Base-by-base conservation (phyloP, 1,284 basidiomycete species). In the Rhodotorula sp. region DNA sequence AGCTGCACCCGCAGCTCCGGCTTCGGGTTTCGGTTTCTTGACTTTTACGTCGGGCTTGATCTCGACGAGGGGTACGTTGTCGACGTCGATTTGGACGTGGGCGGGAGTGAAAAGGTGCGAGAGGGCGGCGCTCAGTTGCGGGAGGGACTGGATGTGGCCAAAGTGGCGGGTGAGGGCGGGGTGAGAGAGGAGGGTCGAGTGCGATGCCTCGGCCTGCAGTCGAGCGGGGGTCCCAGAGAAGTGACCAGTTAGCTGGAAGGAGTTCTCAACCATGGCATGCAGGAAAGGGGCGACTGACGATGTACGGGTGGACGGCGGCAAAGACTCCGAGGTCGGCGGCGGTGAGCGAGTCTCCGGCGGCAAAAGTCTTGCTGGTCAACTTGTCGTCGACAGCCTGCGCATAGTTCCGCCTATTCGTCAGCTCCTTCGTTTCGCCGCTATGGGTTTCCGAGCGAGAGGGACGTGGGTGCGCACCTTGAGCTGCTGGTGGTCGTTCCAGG, bases 161-260 rank as follows among this genome's bases (percentile, higher is more conserved):
- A 96, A 95, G 85, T 95, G 95, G 64, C 95, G 91, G 58, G 91
- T 90, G 60, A 97, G 81, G 37, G 91, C 86, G 10, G 94, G 69
- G 67, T 73, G 69, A 0, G 74, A 71, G 49, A 75, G 64, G 62
- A 67, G 67, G 18, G 63, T 42, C 14, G 69, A 64, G 65, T 75
- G 74, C 17, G 71, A 60, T 5, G 69, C 71, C 12, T 60, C 49
- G 30, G 69, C 62, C 74, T 75, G 63, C 5, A 6, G 42, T 3
- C 44, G 17, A 30, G n/a, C 5, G 7, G 30, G 26, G 14, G 15
- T n/a, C n/a, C 33, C 33, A 7, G 33, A 33, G 33, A 33, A 33
- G 33, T 33, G 33, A 7, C 33, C 33, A 33, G 33, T 33, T 33
- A 33, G 33, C 33, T 33, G 33, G 4, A 4, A 33, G 33, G 33